Evolutionary conservation across 1,284 basidiomycete genomes (phyloP), one percentile per base, ranked within the genome.

Genomic region (Gomphus sp.): DNA sequence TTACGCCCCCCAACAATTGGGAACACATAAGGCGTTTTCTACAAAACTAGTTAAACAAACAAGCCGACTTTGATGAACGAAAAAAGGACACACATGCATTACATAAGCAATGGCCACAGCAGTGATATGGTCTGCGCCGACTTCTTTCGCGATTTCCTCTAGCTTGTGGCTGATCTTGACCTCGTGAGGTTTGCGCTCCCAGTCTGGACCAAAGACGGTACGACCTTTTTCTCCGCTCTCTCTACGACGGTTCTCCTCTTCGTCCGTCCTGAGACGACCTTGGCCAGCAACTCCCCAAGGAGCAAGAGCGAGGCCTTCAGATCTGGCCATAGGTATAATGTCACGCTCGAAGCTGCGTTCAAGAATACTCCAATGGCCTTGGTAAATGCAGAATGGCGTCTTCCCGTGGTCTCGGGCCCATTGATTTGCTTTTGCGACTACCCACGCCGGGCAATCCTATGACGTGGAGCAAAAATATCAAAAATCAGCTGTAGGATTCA

Each of bases 1-100:
- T 80, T 81, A 55, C 80, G 72, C 0, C 78, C 76, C 0, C 80
- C 80, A 18, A 80, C 62, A 49, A 80, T 72, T 0, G 78, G 78
- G 66, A 80, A 80, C 4, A 80, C 77, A 62, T 75, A 75, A 0
- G 77, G 72, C 0, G 72, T 66, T 64, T 80, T 80, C 51, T 76
- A 73, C 73, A 79, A 34, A 52, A 2, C n/a, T n/a, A n/a, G n/a
- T n/a, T n/a, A n/a, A n/a, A n/a, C n/a, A n/a, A n/a, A n/a, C n/a
- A n/a, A n/a, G n/a, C n/a, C n/a, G n/a, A n/a, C n/a, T n/a, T n/a
- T n/a, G n/a, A n/a, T n/a, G n/a, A n/a, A n/a, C n/a, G n/a, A n/a
- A n/a, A n/a, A n/a, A 79, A 77, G 52, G 80, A 77, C 1, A 76
- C 76, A 34, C 76, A 73, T 71, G 52, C 53, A 59, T 56, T 12